Evolutionary conservation across 768 basidiomycete species (phyloP), one percentile per base, ranked within the genome.

Genomic region (Trametes meyenii): DNA sequence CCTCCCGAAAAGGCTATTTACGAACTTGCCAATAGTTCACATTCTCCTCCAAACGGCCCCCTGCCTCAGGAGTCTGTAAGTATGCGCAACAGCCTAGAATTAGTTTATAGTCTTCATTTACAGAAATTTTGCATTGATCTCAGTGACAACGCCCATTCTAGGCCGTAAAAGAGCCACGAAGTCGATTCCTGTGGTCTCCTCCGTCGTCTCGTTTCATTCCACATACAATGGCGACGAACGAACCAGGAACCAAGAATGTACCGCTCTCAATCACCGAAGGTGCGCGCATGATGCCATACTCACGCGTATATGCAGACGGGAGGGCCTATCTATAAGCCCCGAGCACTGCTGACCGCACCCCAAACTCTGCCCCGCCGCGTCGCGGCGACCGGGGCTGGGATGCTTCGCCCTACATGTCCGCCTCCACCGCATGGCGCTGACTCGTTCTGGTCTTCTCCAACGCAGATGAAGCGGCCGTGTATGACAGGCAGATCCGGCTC

Each of bases 401-500:
- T 13, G 46, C 39, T 29, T 50, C 48, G 17, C 3, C 49, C 2
- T 53, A 33, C 39, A 33, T 36, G 24, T 35, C 44, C 36, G 26
- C 44, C 36, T 19, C 40, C 23, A 39, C 42, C 40, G 38, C 42
- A 57, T 57, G 49, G 42, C 58, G 38, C 51, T 43, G 33, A 51
- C 26, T 60, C 35, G 43, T 23, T 45, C 29, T 58, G 26, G 39
- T 36, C 62, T 21, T 48, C 33, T 24, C 17, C 44, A 40, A 24
- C 53, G 57, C 60, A 85, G 83, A 85, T 69, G 83, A 88, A 66
- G 87, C 85, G n/a, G 92, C 90, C 14, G 82, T 97, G 24, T 97
- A 98, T 74, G 97, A 98, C 74, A 87, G 96, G 26, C 96, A 98
- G 75, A 97, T 98, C 79, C 86, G 96, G 33, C 77, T 98, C 67